Base-by-base conservation (phyloP, 2,329 filamentous ascomycete species). In the Pestalotiopsis fici region DNA sequence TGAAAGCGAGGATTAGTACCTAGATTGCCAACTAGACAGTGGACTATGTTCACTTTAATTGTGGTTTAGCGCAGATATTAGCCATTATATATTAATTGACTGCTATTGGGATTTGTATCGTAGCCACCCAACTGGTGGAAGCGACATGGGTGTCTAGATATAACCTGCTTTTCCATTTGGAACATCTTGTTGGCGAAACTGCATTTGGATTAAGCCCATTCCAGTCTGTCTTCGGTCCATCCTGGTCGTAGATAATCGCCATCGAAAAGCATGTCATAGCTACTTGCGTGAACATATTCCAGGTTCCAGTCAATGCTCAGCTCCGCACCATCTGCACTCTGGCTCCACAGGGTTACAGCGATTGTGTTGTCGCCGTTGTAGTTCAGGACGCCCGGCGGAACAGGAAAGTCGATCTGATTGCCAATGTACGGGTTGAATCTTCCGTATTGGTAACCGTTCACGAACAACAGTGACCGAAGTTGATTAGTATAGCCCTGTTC, bases 391-490 rank as follows among this genome's bases (percentile, higher is more conserved):
- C 88, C 88, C 0, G 85, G 85, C 1, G 87, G 88, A 2, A 91
- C 85, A 0, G 88, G 88, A 71, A 88, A 91, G 18, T 83, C 79
- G 18, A 85, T 80, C 77, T 91, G 88, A 59, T 89, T 86, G 0
- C 89, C 89, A 50, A 91, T 87, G 62, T 86, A 83, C 0, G 88
- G 87, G 68, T 86, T 85, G 72, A 85, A 90, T 7, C 86, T 83
- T 2, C 86, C 88, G 70, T 88, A 90, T 72, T 90, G 88, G 71
- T 90, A 91, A 0, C 88, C 88, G 66, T 91, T 91, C n/a, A 90
- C 83, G 66, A 88, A 90, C 2, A 91, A 74, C 71, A 88, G 83
- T 0, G 83, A 85, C 12, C 88, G 82, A 3, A 82, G 70, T 21
- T 74, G 77, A 70, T 82, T 82, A 23, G 73, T 78, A 69, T 78